phyloP scores from a whole-genome alignment of 148 eudicot genomes.

The Chenopodium quinoa region DNA sequence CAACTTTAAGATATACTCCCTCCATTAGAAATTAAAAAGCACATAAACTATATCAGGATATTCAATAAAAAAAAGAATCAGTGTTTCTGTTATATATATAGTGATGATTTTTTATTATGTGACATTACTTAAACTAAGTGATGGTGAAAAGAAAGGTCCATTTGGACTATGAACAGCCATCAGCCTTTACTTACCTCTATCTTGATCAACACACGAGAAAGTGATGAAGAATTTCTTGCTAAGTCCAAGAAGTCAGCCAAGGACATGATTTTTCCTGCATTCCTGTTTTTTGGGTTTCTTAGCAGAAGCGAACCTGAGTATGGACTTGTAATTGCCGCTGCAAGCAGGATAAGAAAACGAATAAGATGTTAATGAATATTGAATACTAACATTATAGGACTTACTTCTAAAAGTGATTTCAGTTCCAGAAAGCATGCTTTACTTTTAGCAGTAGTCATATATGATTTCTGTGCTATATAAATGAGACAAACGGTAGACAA shows the following conservation, averaged over 20 bases:
- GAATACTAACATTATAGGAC: background rate
- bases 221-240: conserved; percentile 52
- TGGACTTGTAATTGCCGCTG: conserved; percentile 67
- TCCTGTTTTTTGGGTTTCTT: conserved; percentile 29
- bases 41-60: background rate
- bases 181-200: conserved; percentile 61
- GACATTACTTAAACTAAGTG: background rate
- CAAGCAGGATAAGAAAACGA: conserved; percentile 21
- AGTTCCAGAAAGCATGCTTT: background rate
- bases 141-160: background rate
- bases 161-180: background rate
- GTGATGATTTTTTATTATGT: no score
- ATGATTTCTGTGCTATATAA: no score
- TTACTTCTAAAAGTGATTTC: no score
- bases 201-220: conserved; percentile 68
- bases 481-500: background rate
- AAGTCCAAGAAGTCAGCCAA: conserved; percentile 48
- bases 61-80: no score
- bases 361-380: background rate
- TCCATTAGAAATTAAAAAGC: no score
- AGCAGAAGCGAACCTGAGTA: conserved; percentile 5
- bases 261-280: conserved; percentile 41
- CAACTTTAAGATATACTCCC: background rate
- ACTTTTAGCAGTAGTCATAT: background rate
- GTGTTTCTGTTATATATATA: no score